Conservation (phyloP, 768 basidiomycete genomes). For the Chlorophyllum brunneum region DNA sequence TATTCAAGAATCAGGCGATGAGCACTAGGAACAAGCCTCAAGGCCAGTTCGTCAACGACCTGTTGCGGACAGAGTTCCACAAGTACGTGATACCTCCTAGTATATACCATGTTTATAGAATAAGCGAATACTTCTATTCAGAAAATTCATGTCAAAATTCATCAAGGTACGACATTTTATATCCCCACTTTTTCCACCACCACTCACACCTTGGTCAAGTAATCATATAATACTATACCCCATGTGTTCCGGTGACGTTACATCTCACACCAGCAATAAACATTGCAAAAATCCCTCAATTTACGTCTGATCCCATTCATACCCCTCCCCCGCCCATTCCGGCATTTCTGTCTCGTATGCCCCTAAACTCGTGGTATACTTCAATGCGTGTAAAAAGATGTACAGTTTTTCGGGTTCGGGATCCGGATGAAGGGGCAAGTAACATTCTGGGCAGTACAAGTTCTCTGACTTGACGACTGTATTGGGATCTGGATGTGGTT, state of each 20-base stretch:
- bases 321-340: constrained; percentile 78
- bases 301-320: constrained; percentile 52
- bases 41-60: constrained; percentile 92
- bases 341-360: constrained; percentile 85
- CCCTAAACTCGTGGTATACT: constrained; percentile 81
- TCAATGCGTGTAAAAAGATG: constrained; percentile 91
- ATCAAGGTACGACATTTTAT: constrained; percentile 55
- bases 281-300: background rate
- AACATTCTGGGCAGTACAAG: constrained; percentile 86
- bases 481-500: constrained; percentile 35
- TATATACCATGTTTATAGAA: constrained; percentile 2
- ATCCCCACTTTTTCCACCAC: background rate
- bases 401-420: constrained; percentile 89
- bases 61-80: constrained; percentile 91
- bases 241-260: background rate
- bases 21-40: constrained; percentile 54
- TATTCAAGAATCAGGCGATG: constrained; percentile 98
- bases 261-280: constrained; percentile 13
- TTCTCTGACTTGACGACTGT: constrained; percentile 35
- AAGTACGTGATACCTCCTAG: constrained; percentile 48
- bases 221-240: background rate
- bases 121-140: constrained; percentile 24
- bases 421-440: constrained; percentile 89
- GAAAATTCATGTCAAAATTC: constrained; percentile 92
- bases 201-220: constrained; percentile 2